Base-by-base conservation (phyloP, 331 rosid species). In the Malus hybrid region DNA sequence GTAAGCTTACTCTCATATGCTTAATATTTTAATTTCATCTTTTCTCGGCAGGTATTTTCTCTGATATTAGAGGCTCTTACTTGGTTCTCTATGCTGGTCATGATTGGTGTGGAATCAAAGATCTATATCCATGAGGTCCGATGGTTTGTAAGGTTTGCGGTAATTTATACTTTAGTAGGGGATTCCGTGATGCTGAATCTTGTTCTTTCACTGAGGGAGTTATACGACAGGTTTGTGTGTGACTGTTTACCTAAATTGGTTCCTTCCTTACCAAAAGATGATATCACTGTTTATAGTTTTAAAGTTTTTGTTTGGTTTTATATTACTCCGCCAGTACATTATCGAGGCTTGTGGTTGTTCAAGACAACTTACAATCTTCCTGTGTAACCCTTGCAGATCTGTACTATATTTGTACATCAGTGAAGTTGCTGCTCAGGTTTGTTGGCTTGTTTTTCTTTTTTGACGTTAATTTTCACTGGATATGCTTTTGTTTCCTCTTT, bases 71-170 rank as follows among this genome's bases (percentile, higher is more conserved):
- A 89, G 86, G 87, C 86, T 83, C 70, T 90, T 81, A 74, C 97
- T 61, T 94, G 99, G 99, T 85, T 82, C 85, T 82, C 88, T 71
- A 57, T 92, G 93, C 83, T 94, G 91, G 86, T 94, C 71, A 86
- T 94, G 93, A 73, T 85, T 79, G 79, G 76, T 57, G 66, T 86
- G 42, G 97, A 94, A 84, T 90, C 97, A 18, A 90, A 83, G 78
- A 90, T 92, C 75, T 94, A 94, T 80, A 78, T 92, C 76, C 6
- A 7, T 75, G 97, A 94, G 79, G 72, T 86, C 68, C 93, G 99
- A 76, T 94, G 99, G 99, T 85, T 88, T 80, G 81, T 92, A 66
- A 77, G 99, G 80, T 94, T 92, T 81, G 96, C 92, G 61, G 84
- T 94, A 72, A 66, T 92, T 42, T 94, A 90, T 83, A 61, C 88